Conservation (phyloP, 371 early-diverging fungal genomes). For the Gilbertella persicaria region DNA sequence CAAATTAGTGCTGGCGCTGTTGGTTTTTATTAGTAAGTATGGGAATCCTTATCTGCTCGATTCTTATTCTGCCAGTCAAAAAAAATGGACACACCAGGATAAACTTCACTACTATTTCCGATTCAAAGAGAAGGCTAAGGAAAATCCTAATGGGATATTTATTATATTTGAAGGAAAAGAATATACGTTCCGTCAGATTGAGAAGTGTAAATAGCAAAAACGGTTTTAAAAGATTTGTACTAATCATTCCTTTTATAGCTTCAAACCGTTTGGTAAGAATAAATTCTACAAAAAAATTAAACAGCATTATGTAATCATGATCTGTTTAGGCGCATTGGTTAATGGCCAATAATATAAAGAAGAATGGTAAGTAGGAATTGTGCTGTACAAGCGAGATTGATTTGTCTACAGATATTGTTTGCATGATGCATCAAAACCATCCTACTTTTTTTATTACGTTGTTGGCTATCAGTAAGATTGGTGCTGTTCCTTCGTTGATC, state of each 20-base stretch:
- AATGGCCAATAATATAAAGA: constrained; percentile 16
- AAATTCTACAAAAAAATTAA: background rate
- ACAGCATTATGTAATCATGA: constrained; percentile 3
- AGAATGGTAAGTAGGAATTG: constrained; percentile 12
- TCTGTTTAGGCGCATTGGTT: constrained; percentile 27
- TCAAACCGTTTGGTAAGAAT: constrained; percentile 29
- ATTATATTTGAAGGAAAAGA: constrained; percentile 34
- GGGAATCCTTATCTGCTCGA: background rate
- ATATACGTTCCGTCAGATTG: constrained; percentile 27
- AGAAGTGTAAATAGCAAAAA: constrained; percentile 20
- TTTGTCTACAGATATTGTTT: constrained; percentile 21
- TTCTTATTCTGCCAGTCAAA: constrained; percentile 6
- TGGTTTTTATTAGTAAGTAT: constrained; percentile 13
- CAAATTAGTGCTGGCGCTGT: constrained; percentile 22
- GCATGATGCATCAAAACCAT: constrained; percentile 34
- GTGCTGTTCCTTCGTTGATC: constrained; percentile 31
- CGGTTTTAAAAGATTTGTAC: constrained; percentile 7
- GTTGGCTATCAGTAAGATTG: constrained; percentile 34
- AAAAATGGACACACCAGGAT: constrained; percentile 19
- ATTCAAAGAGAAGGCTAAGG: constrained; percentile 31
- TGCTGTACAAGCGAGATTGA: background rate
- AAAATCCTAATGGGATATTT: constrained; percentile 21
- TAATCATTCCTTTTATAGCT: constrained; percentile 17
- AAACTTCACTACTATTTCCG: constrained; percentile 28
- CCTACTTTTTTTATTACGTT: constrained; percentile 29